Evolutionary conservation across 163 green algal genomes (phyloP), one percentile per base, ranked within the genome.

Genomic region (Chloroidium sp.): DNA sequence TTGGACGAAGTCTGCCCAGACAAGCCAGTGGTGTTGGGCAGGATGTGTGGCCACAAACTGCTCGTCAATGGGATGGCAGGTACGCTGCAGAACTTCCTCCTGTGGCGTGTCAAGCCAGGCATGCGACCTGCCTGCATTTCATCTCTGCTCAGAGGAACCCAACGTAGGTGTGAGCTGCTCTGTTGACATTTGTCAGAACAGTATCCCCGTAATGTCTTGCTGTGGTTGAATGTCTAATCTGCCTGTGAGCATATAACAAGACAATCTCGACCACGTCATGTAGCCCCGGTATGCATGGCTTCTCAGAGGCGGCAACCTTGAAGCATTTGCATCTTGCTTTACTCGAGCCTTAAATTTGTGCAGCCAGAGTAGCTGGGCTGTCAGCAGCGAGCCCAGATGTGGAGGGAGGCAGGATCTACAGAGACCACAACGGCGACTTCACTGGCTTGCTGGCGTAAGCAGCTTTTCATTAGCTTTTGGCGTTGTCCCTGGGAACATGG

Each of bases 1-100:
- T 82, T 93, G 8, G 86, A 92, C 77, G 76, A n/a, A 62, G 61
- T 67, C 4, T 79, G 76, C n/a, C 61, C 74, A 61, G 13, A 67
- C 81, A 87, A 82, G 36, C 90, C 90, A 1, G 85, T 87, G 4
- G 81, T 91, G 59, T 85, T 96, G 4, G 62, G 77, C 0, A 86
- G 92, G 60, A 90, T 90, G 83, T 90, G 94, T 76, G 72, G 79
- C 62, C 92, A 95, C 87, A 89, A 91, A 82, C 91, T 75, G 0
- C 76, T 95, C 1, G 88, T 85, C 67, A 95, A 91, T 80, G 83
- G n/a, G 3, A 76, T 68, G 0, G 92, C 90, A 0, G 69, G 69
- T 57, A 14, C 69, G 14, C 64, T 72, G 64, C 64, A 72, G 64
- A 6, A n/a, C 6, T 72, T 72, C 6, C 6, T 6, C 8, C 64